Conservation (phyloP, 179 eudicot genomes). For the Beta macrorhiza region DNA sequence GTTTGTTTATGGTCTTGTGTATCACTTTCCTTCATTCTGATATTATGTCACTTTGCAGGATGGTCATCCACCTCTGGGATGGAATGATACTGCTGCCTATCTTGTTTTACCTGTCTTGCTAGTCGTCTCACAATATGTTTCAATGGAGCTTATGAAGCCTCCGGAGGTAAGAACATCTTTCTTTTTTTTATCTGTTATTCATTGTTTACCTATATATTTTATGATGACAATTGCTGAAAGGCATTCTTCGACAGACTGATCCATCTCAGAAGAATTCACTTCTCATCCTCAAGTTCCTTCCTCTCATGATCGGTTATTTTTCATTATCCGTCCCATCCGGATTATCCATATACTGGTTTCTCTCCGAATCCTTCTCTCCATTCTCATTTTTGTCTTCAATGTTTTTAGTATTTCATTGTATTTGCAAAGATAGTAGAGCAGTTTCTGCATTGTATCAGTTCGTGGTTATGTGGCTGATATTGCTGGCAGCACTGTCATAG, state of each 20-base stretch:
- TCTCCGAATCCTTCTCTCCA: conserved; percentile 28
- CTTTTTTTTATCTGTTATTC: neutral
- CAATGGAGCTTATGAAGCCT: conserved; percentile 99
- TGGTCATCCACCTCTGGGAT: conserved; percentile 97
- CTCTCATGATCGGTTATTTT: conserved; percentile 98
- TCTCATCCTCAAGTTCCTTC: conserved; percentile 88
- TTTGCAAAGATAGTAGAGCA: neutral
- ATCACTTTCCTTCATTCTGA: conserved; percentile 3
- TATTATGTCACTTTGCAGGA: conserved; percentile 51
- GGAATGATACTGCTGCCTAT: conserved; percentile 89
- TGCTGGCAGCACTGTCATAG: neutral
- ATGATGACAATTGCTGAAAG: conserved; percentile 12
- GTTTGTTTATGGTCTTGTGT: conserved; percentile 8
- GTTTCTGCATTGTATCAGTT: neutral
- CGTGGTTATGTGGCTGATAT: neutral
- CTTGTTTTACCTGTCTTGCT: conserved; percentile 94
- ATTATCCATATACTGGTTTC: conserved; percentile 89
- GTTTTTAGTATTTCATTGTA: neutral
- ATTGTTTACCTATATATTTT: neutral
- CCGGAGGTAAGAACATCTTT: conserved; percentile 60
- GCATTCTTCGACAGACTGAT: conserved; percentile 63
- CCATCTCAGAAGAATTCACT: conserved; percentile 96
- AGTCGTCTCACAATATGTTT: conserved; percentile 82
- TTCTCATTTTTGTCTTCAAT: neutral
- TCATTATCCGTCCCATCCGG: conserved; percentile 97